phyloP scores from a whole-genome alignment of 148 eudicot species.

The Fallopia convolvulus region DNA sequence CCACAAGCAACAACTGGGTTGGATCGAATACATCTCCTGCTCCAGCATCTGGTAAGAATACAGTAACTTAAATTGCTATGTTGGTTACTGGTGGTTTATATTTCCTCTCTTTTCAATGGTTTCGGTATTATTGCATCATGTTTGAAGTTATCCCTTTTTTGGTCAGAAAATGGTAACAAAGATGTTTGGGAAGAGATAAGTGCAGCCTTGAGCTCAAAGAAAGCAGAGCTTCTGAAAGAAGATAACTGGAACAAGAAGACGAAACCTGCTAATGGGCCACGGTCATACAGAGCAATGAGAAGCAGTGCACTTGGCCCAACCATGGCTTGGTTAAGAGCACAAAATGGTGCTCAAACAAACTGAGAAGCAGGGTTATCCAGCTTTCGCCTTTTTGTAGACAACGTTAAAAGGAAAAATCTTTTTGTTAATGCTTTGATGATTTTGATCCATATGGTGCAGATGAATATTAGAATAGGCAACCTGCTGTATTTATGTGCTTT shows the following conservation, averaged over 20 bases:
- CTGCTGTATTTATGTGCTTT: not conserved
- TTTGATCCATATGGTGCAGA: not conserved
- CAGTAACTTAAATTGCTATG: not conserved
- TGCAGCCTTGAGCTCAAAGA: slow-evolving; percentile 48
- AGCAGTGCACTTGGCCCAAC: slow-evolving; percentile 64
- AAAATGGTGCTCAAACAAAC: slow-evolving; percentile 16
- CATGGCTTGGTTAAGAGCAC: slow-evolving; percentile 60
- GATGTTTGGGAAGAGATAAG: slow-evolving; percentile 65
- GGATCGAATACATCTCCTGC: not conserved
- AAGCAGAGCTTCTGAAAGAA: slow-evolving; percentile 40
- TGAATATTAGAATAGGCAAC: not conserved
- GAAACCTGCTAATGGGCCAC: not conserved
- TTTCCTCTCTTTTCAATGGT: not conserved
- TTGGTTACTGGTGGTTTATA: not conserved
- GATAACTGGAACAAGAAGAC: slow-evolving; percentile 38
- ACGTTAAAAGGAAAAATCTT: not conserved
- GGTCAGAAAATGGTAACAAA: slow-evolving; percentile 35
- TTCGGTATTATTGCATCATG: too few relatives aligned
- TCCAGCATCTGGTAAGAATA: not conserved
- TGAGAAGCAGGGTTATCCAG: slow-evolving; percentile 11
- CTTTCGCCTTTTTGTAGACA: not conserved
- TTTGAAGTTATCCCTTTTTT: not conserved
- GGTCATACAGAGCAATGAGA: slow-evolving; percentile 23
- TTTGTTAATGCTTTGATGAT: not conserved
- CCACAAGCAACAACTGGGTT: not conserved